Evolutionary conservation across 2,329 filamentous ascomycete species (phyloP), one percentile per base, ranked within the genome.

Genomic region (Trichoderma polysporum): DNA sequence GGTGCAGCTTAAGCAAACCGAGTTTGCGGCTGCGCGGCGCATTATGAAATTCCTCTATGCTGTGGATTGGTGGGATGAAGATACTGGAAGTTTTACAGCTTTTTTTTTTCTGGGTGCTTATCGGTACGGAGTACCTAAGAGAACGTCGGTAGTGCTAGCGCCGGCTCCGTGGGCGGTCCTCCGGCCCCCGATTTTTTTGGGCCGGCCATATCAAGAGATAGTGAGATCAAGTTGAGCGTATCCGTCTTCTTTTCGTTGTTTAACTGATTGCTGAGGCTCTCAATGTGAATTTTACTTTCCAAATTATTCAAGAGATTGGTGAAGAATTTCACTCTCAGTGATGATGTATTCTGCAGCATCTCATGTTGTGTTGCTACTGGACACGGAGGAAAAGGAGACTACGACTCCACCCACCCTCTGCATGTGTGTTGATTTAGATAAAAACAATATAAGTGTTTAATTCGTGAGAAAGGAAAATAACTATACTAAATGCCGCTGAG

Each of bases 1-100:
- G 13, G 66, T 67, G 60, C 72, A 73, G 58, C 67, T 37, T 31
- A 67, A 66, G 68, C 71, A 73, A 41, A 66, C 67, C 50, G 67
- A 61, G 37, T 41, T 66, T 53, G 69, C 17, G n/a, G 69, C 67
- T 68, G 70, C 69, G 29, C 66, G 47, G 49, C 54, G 66, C 66
- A 62, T 69, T 33, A 39, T 59, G 47, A 3, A 37, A 47, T 31
- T 22, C 19, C 12, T 31, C 22, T 37, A 15, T 7, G 27, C 45
- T 17, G 35, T 52, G 19, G n/a, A 4, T 33, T 59, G 33, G 54
- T 52, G 63, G 35, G 25, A 45, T 60, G 35, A 31, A 19, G 54
- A 27, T 60, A 31, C 17, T 19, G 17, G 29, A 52, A 53, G 45
- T 37, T 33, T 52, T 25, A 45, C 39, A 60, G n/a, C 47, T 53